Conservation (phyloP, 2,329 filamentous ascomycete genomes). For the Pseudogymnoascus sp. region DNA sequence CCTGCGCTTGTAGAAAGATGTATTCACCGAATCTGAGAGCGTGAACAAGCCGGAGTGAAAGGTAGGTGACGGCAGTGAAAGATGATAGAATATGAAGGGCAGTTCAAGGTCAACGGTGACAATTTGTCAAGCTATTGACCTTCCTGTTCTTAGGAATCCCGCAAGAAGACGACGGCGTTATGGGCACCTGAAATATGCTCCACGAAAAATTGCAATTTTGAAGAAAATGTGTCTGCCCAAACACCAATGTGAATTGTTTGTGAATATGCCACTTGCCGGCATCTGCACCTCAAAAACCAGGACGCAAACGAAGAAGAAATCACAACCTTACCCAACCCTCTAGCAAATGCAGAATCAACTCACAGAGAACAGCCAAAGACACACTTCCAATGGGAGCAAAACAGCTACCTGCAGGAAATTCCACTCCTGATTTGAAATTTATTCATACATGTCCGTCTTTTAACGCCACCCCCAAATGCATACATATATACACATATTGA, state of each 20-base stretch:
- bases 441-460: constrained; percentile 6
- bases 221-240: neutral
- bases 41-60: neutral
- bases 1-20: neutral
- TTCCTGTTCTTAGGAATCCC: neutral
- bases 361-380: neutral
- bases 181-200: neutral
- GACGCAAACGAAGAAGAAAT: neutral
- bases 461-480: constrained; percentile 9
- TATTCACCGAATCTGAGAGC: neutral
- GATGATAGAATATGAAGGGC: neutral
- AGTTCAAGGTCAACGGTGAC: neutral
- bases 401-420: neutral
- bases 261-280: neutral
- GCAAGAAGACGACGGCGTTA: neutral
- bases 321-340: neutral
- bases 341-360: neutral
- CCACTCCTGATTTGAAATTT: neutral
- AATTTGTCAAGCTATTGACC: neutral
- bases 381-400: neutral
- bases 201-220: neutral
- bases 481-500: constrained; percentile 7
- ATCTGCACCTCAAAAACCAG: neutral
- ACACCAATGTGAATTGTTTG: constrained; percentile 1
- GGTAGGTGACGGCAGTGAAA: neutral